A percentile compares a stretch with the other conserved stretches of the same genome.
phyloP scores from a whole-genome alignment of 768 basidiomycete species.

The Astraeus odoratus region DNA sequence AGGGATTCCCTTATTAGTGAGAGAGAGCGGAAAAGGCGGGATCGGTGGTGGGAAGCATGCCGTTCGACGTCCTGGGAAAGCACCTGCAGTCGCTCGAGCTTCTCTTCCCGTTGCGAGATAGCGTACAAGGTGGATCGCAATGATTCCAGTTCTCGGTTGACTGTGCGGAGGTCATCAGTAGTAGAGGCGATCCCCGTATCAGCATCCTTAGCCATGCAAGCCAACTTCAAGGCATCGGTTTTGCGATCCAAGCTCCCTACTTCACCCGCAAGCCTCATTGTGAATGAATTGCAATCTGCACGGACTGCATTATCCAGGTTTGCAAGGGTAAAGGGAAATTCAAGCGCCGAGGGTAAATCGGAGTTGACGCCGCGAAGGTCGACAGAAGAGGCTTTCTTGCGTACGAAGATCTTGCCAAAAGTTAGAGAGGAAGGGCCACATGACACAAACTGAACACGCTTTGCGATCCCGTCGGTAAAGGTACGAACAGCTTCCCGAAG shows the following conservation, averaged over 20 bases:
- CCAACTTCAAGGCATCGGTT: conserved; percentile 42
- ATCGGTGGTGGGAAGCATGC: conserved; percentile 27
- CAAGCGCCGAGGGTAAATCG: conserved; percentile 26
- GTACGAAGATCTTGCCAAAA: conserved; percentile 16
- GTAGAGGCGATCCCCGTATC: conserved; percentile 37
- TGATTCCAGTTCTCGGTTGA: conserved; percentile 33
- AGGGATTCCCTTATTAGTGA: conserved; percentile 50
- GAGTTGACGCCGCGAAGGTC: conserved; percentile 30
- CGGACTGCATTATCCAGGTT: conserved; percentile 63
- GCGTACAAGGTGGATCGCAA: conserved; percentile 32
- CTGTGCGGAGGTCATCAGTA: conserved; percentile 31
- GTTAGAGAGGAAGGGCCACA: conserved; percentile 13
- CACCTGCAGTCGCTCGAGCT: conserved; percentile 29
- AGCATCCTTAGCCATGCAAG: conserved; percentile 46
- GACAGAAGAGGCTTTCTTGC: conserved; percentile 31
- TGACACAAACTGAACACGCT: conserved; percentile 54
- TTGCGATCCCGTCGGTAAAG: conserved; percentile 44
- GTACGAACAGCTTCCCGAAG: conserved; percentile 38
- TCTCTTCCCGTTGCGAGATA: conserved; percentile 21
- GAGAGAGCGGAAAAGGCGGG: conserved; percentile 39
- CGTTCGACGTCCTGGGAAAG: conserved; percentile 33
- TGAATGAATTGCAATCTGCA: conserved; percentile 58
- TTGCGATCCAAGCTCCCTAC: conserved; percentile 44
- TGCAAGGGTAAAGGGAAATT: conserved; percentile 50
- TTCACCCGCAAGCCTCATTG: conserved; percentile 54